phyloP scores from a whole-genome alignment of 805 yeast genomes.

The Ogataea methylovora region DNA sequence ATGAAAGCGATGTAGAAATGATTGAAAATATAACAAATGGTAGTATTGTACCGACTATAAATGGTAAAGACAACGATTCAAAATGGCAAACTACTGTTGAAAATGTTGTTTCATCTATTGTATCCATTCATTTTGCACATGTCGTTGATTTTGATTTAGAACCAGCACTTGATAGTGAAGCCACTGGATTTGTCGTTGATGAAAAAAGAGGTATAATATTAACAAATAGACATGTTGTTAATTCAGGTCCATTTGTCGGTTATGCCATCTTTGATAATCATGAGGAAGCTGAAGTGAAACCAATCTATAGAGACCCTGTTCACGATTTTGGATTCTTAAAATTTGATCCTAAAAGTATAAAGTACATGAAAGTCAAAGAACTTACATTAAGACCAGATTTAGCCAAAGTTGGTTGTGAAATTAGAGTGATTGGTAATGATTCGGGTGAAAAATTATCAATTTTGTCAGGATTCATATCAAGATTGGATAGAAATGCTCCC shows the following conservation, averaged over 20 bases:
- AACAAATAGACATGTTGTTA: conserved; percentile 92
- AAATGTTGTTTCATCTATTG: conserved; percentile 77
- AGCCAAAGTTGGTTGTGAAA: conserved; percentile 88
- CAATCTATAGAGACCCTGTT: conserved; percentile 87
- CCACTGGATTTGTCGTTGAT: conserved; percentile 95
- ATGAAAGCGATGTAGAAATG: conserved; percentile 5
- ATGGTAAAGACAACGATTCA: conserved; percentile 20
- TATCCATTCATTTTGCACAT: conserved; percentile 82
- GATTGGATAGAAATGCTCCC: conserved; percentile 91
- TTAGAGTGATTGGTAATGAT: conserved; percentile 92
- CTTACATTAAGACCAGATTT: conserved; percentile 69
- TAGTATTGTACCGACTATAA: no score
- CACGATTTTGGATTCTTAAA: conserved; percentile 90
- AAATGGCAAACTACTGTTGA: conserved; percentile 80
- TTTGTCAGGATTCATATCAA: conserved; percentile 75
- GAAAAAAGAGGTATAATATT: conserved; percentile 72
- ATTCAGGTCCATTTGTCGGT: conserved; percentile 91
- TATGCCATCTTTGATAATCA: conserved; percentile 91
- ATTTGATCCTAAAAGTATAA: conserved; percentile 64
- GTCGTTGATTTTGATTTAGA: conserved; percentile 87
- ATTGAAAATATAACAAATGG: neutral
- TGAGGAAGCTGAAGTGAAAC: conserved; percentile 82
- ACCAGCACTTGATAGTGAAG: conserved; percentile 71
- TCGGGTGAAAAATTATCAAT: conserved; percentile 92
- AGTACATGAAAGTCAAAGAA: conserved; percentile 65